These are phyloP conservation scores for Epichloe typhina DNA, from an alignment of 2,329 filamentous ascomycete species.

Conservation along the genomic window DNA sequence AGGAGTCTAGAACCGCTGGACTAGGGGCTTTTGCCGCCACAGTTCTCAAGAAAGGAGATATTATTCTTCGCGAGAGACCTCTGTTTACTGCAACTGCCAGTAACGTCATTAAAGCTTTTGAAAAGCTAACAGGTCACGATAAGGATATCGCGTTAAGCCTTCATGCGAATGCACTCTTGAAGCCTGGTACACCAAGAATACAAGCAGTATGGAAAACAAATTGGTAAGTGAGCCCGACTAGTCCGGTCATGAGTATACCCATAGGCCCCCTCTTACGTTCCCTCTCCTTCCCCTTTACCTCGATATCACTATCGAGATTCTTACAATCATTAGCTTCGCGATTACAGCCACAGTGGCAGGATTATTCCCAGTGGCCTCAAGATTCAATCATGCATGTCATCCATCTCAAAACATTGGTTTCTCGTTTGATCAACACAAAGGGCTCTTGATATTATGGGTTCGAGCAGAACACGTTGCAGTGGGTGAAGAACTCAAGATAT, in stretches of 20 bases:
- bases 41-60: conserved; percentile 23
- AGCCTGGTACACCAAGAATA: conserved; percentile 16
- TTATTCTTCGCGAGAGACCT: conserved; percentile 32
- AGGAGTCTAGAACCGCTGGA: conserved; percentile 18
- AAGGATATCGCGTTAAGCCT: conserved; percentile 24
- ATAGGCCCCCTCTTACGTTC: too few relatives aligned
- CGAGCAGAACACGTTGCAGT: conserved; percentile 19
- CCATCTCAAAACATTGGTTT: conserved; percentile 31
- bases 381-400: conserved; percentile 46
- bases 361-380: conserved; percentile 36
- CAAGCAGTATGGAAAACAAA: conserved; percentile 33
- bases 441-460: conserved; percentile 29
- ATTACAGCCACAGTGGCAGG: conserved; percentile 21
- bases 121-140: conserved; percentile 17
- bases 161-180: conserved; percentile 18
- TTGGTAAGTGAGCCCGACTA: conserved; percentile 22
- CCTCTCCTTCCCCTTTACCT: neutral
- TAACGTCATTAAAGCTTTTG: conserved; percentile 23
- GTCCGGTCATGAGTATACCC: neutral
- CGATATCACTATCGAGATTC: neutral
- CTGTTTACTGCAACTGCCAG: conserved; percentile 21
- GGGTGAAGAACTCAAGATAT: conserved; percentile 39
- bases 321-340: conserved; percentile 6
- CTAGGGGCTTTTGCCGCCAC: conserved; percentile 32
- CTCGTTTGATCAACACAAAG: conserved; percentile 20